Evolutionary conservation across 495 filamentous ascomycete genomes (phyloP), one percentile per base, ranked within the genome.

Genomic region (Xylaria acuta): DNA sequence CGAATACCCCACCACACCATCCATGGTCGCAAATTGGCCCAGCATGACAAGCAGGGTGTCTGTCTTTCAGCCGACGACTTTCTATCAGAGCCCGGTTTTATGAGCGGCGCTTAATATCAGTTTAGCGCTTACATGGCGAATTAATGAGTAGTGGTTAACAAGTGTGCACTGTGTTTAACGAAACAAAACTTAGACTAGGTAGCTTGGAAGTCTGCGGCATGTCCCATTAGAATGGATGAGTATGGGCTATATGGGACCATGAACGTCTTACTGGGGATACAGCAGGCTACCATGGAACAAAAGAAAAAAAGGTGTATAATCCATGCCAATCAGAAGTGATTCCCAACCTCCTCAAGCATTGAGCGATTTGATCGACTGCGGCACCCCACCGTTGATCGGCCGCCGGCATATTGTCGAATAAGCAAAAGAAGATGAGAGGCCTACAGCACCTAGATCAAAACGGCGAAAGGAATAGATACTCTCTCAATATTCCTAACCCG

Each of bases 1-100:
- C 49, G 60, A 64, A 51, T 67, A 72, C 69, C 30, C 32, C 38
- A 18, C 59, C 69, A 60, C 45, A 27, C 47, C 47, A 41, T n/a
- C 51, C 45, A 47, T 71, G 69, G 62, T 40, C 47, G 9, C 65
- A 56, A 0, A 40, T 67, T 14, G 49, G 47, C 30, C 34, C 64
- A 1, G 45, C 65, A 14, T 56, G 56, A 22, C 2, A 11, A 8
- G 34, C 22, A 22, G 32, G 25, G 20, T 30, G 36, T 38, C 36
- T 38, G 32, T 38, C 34, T 60, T 60, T 32, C 32, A 22, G 34
- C 58, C 22, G 4, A 40, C n/a, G 34, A 60, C 20, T 60, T n/a
- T 36, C 32, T 36, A 38, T 11, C 30, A 38, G 9, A 22, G 32
- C 18, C 34, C 34, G 34, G 18, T 38, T 1, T 22, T 38, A n/a